Evolutionary conservation across 352 stramenopile species (phyloP).

Genomic region (Phytopythium aichiense): DNA sequence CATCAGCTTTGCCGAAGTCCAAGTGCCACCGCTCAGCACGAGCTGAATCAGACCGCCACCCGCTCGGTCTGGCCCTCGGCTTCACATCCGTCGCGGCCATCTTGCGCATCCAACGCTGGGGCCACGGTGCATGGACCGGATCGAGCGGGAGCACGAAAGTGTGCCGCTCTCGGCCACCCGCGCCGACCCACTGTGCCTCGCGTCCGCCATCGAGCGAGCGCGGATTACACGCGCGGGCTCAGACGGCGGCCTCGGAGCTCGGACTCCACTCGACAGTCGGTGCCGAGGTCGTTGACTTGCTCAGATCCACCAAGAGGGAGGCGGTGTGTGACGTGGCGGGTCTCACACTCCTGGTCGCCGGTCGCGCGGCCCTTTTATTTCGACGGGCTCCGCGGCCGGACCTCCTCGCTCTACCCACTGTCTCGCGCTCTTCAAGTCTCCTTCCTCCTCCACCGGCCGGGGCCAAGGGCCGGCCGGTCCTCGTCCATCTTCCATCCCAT

Average conservation of each 20-base stretch:
- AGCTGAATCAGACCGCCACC: not conserved
- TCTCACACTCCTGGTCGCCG: not conserved
- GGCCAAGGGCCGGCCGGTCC: not conserved
- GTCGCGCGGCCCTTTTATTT: not conserved
- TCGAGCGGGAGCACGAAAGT: not conserved
- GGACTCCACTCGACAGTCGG: not conserved
- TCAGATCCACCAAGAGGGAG: not conserved
- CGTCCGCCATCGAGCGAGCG: not conserved
- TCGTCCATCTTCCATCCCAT: not conserved
- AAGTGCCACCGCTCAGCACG: too few relatives aligned
- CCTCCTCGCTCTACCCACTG: constrained; percentile 4
- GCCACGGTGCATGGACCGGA: not conserved
- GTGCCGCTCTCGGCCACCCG: not conserved
- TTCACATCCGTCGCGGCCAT: not conserved
- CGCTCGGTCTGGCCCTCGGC: not conserved
- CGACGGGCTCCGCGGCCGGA: not conserved
- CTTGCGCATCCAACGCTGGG: not conserved
- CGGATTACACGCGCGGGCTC: not conserved
- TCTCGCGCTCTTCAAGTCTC: constrained; percentile 5
- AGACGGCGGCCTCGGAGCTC: not conserved
- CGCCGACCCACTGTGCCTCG: not conserved
- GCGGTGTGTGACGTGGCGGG: constrained; percentile 9
- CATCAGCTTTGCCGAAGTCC: not conserved
- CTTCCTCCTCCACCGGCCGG: not conserved
- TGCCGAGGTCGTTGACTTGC: not conserved